A percentile compares a stretch with the other conserved stretches of the same genome.
phyloP scores from a whole-genome alignment of 257 asterid genomes.

The Plantago major region DNA sequence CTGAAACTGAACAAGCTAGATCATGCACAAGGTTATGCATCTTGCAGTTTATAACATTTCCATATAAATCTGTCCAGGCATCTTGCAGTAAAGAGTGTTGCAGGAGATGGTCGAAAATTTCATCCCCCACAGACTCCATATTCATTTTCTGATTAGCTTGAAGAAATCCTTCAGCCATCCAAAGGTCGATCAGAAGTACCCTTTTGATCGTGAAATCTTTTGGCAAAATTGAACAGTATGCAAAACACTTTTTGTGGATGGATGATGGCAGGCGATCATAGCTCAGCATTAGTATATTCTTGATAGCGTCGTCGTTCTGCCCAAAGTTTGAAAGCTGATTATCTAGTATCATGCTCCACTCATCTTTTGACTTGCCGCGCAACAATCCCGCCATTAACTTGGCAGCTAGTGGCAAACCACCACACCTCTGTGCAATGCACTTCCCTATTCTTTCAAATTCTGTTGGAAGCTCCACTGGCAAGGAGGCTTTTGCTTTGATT shows the following conservation, averaged over 20 bases:
- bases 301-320: background rate
- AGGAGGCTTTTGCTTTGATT: constrained; percentile 22
- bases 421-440: constrained; percentile 26
- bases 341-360: constrained; percentile 16
- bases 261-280: constrained; percentile 27
- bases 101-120: background rate
- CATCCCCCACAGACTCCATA: constrained; percentile 15
- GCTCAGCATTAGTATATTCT: constrained; percentile 21
- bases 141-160: background rate
- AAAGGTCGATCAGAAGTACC: constrained; percentile 19
- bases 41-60: constrained; percentile 15
- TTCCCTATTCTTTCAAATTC: constrained; percentile 17
- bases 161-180: constrained; percentile 27
- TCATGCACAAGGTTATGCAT: constrained; percentile 41
- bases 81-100: constrained; percentile 30
- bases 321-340: background rate
- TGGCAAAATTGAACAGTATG: constrained; percentile 27
- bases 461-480: constrained; percentile 2
- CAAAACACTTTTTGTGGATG: constrained; percentile 31
- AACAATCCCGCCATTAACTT: constrained; percentile 29
- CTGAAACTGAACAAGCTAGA: constrained; percentile 25
- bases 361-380: constrained; percentile 9
- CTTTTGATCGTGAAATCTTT: constrained; percentile 1
- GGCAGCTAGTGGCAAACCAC: constrained; percentile 34
- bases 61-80: constrained; percentile 5